Evolutionary conservation across 768 basidiomycete genomes (phyloP).

Genomic region (Amanita rubescens): DNA sequence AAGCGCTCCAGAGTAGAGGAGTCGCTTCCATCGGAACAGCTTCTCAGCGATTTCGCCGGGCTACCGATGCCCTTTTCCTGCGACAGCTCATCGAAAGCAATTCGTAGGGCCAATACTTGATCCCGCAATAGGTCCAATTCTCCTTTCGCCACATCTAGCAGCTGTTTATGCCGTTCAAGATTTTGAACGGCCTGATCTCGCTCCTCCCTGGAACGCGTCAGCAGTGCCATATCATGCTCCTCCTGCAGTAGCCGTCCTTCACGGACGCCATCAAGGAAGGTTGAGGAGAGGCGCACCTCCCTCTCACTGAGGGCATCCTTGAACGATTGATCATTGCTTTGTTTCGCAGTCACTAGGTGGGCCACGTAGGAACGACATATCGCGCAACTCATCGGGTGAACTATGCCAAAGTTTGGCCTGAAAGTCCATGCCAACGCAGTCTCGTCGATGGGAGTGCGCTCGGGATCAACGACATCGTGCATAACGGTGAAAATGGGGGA

Average conservation of each 20-base stretch:
- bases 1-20: not conserved
- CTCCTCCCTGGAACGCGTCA: not conserved
- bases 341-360: not conserved
- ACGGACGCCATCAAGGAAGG: slow-evolving; percentile 4
- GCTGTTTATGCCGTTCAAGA: not conserved
- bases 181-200: not conserved
- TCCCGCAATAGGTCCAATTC: not conserved
- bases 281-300: not conserved
- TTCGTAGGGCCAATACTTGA: not conserved
- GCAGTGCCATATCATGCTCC: not conserved
- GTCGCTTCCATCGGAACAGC: not conserved
- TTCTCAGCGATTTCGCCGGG: not conserved
- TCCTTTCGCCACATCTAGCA: not conserved
- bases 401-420: slow-evolving; percentile 1
- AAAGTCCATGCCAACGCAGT: not conserved
- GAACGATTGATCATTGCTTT: not conserved
- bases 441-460: not conserved
- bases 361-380: slow-evolving; percentile 4
- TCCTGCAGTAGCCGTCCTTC: slow-evolving; percentile 1
- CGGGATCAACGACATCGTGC: not conserved
- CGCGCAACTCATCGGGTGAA: slow-evolving; percentile 1
- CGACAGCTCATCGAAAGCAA: not conserved
- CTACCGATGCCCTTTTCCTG: not conserved
- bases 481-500: no score
- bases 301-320: slow-evolving; percentile 1